Percentiles rank a stretch among this genome's conserved stretches.
phyloP scores from a whole-genome alignment of 768 basidiomycete genomes.

The Clitopilus passeckerianus region DNA sequence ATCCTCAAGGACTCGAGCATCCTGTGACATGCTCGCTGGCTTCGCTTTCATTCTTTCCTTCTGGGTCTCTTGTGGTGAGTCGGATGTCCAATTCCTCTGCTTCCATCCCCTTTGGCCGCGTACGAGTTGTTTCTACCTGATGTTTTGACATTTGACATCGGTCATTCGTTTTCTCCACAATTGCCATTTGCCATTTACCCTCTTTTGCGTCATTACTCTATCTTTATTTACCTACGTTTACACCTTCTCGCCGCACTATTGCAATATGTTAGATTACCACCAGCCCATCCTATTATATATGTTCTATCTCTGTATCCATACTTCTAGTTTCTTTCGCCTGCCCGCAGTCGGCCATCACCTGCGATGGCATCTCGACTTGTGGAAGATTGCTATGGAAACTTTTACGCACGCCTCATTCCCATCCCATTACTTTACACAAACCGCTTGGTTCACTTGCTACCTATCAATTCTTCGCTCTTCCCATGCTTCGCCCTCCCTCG shows the following conservation, averaged over 20 bases:
- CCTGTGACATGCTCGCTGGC: slow-evolving; percentile 5
- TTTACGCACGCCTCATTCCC: neutral
- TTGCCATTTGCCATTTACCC: neutral
- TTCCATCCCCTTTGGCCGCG: neutral
- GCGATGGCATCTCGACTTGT: neutral
- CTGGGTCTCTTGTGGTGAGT: neutral
- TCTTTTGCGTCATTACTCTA: neutral
- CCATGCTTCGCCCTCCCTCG: neutral
- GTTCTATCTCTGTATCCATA: neutral
- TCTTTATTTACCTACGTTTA: neutral
- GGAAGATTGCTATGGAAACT: neutral
- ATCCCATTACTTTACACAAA: neutral
- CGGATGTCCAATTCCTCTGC: neutral
- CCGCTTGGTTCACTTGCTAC: neutral
- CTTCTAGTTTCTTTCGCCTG: neutral
- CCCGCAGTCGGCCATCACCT: neutral
- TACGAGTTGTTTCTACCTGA: neutral
- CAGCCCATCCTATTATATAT: too few relatives aligned
- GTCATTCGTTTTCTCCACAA: neutral
- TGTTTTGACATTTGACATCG: too few relatives aligned
- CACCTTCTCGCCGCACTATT: neutral
- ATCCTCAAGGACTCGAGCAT: slow-evolving; percentile 10
- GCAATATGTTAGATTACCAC: neutral
- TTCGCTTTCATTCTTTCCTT: neutral
- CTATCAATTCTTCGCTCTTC: too few relatives aligned